Base-by-base conservation (phyloP, 75 land plant genomes). In the Chamaecyparis obtusa region DNA sequence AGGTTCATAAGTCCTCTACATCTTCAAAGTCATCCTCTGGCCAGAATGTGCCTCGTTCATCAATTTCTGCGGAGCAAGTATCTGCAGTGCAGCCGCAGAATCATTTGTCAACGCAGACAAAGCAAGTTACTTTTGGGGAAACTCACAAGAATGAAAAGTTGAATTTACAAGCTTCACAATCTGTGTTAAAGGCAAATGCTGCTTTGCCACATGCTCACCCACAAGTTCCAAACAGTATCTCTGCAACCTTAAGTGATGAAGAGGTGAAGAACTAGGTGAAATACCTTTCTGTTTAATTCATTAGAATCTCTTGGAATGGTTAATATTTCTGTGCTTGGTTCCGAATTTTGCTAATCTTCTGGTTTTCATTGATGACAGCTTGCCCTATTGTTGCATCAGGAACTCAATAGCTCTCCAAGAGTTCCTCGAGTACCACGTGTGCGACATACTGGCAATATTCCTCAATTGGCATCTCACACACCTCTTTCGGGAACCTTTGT, bases 401-500 rank as follows among this genome's bases (percentile, higher is more conserved):
- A 95, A 86, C 92, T 97, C 21, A 97, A 97, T 79, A 97, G 99
- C 89, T 97, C 99, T 54, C 99, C 97, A 75, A 91, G 99, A 89
- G 97, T 97, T 44, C 95, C 97, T 49, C 90, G 99, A 48, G 93
- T 97, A 15, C 93, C 99, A 78, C 94, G 99, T 33, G 86, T 92
- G 79, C 95, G 97, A 16, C 95, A 97, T n/a, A 87, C 94, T 9
- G 92, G 91, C 79, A 90, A 91, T 85, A 86, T 88, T 71, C 91
- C 92, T 87, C 95, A 94, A 89, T 76, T 88, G 79, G 85, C 87
- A 30, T 87, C 94, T 82, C 75, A 94, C 55, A 84, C 89, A 71
- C 88, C 89, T 14, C 54, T 46, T 81, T 86, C 92, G 16, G 89
- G 92, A 86, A 86, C 91, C 86, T 87, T 87, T 57, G 85, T 88